These are phyloP conservation scores for Tolypocladium album DNA, from an alignment of 2,329 filamentous ascomycete species.

Conservation along the genomic window DNA sequence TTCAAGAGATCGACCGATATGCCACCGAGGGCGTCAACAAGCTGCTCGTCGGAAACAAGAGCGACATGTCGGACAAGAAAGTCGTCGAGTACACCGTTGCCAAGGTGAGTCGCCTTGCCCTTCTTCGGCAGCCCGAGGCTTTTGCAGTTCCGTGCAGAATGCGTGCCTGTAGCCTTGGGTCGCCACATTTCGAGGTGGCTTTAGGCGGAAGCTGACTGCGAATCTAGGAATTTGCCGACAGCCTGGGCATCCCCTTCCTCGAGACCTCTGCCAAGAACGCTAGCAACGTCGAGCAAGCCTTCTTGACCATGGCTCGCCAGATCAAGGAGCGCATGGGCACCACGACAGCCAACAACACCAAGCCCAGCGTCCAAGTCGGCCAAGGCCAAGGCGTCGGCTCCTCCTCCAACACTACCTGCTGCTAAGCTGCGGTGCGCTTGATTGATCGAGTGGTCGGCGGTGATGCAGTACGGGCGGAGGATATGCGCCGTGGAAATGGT, in stretches of 20 bases:
- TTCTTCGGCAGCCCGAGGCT: neutral
- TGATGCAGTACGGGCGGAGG: conserved; percentile 6
- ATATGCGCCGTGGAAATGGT: conserved; percentile 16
- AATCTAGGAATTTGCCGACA: conserved; percentile 89
- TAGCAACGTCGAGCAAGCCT: conserved; percentile 98
- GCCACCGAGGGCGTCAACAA: conserved; percentile 99
- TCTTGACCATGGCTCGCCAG: conserved; percentile 98
- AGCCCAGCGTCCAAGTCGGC: conserved; percentile 92
- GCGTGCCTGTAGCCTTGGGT: neutral
- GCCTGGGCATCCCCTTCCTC: conserved; percentile 96
- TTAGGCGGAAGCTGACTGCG: conserved; percentile 9
- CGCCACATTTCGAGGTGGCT: neutral
- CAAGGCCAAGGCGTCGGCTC: conserved; percentile 90
- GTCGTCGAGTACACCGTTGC: conserved; percentile 99
- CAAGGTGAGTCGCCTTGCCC: conserved; percentile 57
- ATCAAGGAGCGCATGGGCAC: conserved; percentile 99
- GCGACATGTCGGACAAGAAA: conserved; percentile 99
- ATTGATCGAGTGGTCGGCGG: neutral
- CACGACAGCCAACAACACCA: conserved; percentile 91
- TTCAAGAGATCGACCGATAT: conserved; percentile 98
- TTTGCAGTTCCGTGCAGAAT: no score
- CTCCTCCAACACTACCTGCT: conserved; percentile 78
- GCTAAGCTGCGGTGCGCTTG: conserved; percentile 46
- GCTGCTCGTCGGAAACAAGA: conserved; percentile 98
- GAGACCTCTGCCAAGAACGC: conserved; percentile 99